Conservation (phyloP, 2,329 filamentous ascomycete species). For the Stagonosporopsis tanaceti region DNA sequence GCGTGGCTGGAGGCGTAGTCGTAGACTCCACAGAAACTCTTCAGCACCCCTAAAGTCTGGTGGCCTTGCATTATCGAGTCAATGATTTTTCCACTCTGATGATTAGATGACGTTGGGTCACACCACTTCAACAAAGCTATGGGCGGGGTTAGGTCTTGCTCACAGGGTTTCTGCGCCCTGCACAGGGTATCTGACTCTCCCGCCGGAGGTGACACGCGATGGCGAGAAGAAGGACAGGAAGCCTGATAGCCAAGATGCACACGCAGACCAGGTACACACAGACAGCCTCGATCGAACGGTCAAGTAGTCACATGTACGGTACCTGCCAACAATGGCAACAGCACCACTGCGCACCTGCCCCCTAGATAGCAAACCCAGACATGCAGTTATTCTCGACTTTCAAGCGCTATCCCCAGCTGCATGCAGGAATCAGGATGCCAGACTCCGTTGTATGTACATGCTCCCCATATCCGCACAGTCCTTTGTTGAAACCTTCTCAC, state of each 20-base stretch:
- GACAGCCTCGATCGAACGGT: neutral
- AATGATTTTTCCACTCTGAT: neutral
- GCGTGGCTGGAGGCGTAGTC: neutral
- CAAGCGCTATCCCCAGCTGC: neutral
- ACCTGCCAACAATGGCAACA: neutral
- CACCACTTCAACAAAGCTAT: neutral
- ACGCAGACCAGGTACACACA: neutral
- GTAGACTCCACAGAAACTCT: neutral
- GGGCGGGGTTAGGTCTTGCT: neutral
- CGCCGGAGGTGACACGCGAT: neutral
- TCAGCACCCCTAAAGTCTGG: neutral
- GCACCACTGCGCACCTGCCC: neutral
- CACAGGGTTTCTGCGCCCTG: neutral
- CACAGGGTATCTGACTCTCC: neutral
- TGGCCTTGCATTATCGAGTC: neutral
- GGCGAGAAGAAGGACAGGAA: neutral
- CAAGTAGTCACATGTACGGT: neutral
- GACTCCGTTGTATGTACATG: too few relatives aligned
- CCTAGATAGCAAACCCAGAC: neutral
- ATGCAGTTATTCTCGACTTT: neutral
- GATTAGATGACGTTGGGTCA: neutral
- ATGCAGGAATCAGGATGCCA: neutral
- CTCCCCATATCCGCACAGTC: neutral
- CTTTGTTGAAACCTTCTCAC: neutral
- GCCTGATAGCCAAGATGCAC: neutral